Base-by-base conservation (phyloP, 2,329 filamentous ascomycete species). In the Stagonosporopsis rhizophila region DNA sequence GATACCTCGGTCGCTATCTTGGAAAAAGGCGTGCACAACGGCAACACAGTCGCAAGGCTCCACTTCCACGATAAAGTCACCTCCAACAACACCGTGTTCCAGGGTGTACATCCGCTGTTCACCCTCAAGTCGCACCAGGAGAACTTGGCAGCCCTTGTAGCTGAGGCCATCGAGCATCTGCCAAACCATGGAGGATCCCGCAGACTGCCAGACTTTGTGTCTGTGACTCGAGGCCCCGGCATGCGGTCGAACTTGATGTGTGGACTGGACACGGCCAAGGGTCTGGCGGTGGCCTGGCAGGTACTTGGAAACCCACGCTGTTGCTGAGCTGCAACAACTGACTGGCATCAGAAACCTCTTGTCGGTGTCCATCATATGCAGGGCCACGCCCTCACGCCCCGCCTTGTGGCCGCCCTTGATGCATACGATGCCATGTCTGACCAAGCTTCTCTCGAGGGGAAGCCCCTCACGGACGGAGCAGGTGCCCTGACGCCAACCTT, bases 351-450 rank as follows among this genome's bases (percentile, higher is more conserved):
- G 71, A 83, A 92, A 34, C 93, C 94, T 3, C 79, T 98, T 28
- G 75, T 98, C 1, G 95, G 87, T 0, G 90, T 97, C 1, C 90
- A 99, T 75, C 95, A 99, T 76, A 98, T 99, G 95, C 93, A 97
- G 74, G 95, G 93, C 11, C 95, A 99, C 76, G 89, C 95, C 17
- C 79, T 99, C 60, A 98, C 95, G 17, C 90, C 94, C 15, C 84
- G 92, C 9, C 83, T 99, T 38, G 87, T 89, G 4, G 78, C 81
- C 28, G 89, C 90, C 5, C 76, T 94, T 57, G 71, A 80, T 48
- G 48, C 61, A 3, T 39, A 49, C 37, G 6, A 38, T 8, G 7
- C 48, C 22, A 42, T 7, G n/a, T 8, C 4, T 6, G 19, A 23
- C 23, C 4, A 12, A 4, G 25, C 32, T 6, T 1, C n/a, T 28